Evolutionary conservation across 441 rosid species (phyloP), one percentile per base, ranked within the genome.

Genomic region (Gossypium davidsonii): DNA sequence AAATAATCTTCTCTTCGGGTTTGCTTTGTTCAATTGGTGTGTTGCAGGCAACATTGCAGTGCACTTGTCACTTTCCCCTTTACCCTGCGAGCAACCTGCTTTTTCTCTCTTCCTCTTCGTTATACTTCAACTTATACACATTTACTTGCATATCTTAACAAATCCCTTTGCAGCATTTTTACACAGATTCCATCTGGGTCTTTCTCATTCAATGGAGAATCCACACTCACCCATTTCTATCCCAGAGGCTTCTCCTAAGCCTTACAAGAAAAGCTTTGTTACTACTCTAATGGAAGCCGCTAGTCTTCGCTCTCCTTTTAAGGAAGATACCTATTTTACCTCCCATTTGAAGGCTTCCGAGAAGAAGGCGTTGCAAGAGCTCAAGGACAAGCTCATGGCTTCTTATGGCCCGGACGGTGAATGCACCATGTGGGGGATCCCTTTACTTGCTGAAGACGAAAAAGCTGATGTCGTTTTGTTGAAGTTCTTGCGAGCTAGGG

Each of bases 401-500:
- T 80, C 85, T 2, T 78, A 79, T 3, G 77, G 57, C 55, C 76
- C 74, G 17, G 77, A 64, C 1, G 71, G 53, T 1, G 70, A 71
- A 1, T 79, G 84, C 71, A 78, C 92, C 61, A 90, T 92, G 88
- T 94, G 99, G 98, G 94, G 90, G 1, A 83, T 91, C 4, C 79
- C 90, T 49, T 91, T 94, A 14, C 72, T 89, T 10, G 75, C 79
- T 9, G 88, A 83, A 12, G 88, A 82, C 71, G 94, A 85, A 11
- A 87, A 78, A 51, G 89, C 97, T 39, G 90, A 92, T 68, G 99
- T 94, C 62, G 86, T 94, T 71, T 84, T 94, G 34, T 75, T 92
- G 58, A 94, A 94, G 77, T 94, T 94, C 79, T 83, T 94, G 39
- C 84, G 98, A 23, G 99, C 99, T 1, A 78, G 99, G 18, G 98